These are phyloP conservation scores for Pyricularia sp. DNA, from an alignment of 2,329 filamentous ascomycete genomes.

Conservation along the genomic window DNA sequence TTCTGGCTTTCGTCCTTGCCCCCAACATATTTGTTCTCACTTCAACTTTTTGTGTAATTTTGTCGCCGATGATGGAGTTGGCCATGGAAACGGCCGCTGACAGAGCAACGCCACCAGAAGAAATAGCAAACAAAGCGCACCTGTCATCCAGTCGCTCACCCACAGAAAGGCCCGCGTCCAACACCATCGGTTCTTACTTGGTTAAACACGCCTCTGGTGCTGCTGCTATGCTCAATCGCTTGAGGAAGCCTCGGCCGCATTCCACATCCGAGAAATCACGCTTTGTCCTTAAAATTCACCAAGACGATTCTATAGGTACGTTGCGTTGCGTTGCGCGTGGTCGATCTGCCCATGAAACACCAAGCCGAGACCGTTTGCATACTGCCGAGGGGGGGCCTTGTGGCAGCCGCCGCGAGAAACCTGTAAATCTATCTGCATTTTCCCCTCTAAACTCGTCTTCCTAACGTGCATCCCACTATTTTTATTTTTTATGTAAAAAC, in stretches of 20 bases:
- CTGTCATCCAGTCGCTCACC: neutral
- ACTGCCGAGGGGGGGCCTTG: neutral
- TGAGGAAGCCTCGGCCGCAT: constrained; percentile 15
- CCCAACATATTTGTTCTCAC: neutral
- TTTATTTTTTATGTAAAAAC: neutral
- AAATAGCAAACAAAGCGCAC: neutral
- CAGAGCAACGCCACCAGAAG: neutral
- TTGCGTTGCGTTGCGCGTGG: neutral
- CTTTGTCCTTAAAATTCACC: constrained; percentile 16
- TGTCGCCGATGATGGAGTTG: neutral
- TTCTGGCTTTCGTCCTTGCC: neutral
- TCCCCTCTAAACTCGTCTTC: neutral
- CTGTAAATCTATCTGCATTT: neutral
- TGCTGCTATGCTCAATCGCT: constrained; percentile 16
- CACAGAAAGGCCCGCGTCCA: neutral
- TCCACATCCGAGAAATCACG: constrained; percentile 11
- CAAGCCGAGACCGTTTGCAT: constrained; percentile 7
- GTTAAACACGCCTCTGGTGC: neutral
- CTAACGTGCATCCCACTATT: neutral
- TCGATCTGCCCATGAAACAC: neutral
- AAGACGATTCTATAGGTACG: constrained; percentile 9
- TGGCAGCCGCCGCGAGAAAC: neutral
- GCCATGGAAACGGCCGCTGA: neutral
- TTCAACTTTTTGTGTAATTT: neutral
- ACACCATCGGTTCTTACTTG: neutral